Conservation (phyloP, 106 monocot species). For the Vanilla planifolia region DNA sequence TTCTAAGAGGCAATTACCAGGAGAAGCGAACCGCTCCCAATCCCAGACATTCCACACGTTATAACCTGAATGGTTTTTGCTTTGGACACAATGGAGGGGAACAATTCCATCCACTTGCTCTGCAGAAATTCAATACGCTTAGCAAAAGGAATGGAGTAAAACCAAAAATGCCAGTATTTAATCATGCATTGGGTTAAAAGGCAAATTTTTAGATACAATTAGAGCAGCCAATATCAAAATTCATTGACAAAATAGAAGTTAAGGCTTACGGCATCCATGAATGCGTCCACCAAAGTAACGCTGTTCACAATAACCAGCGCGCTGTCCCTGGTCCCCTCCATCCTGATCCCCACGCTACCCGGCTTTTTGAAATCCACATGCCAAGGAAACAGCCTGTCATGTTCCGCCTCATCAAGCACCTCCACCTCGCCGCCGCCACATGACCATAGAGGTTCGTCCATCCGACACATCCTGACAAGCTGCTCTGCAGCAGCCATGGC, state of each 20-base stretch:
- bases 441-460: conserved; percentile 60
- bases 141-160: too few relatives aligned
- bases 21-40: conserved; percentile 73
- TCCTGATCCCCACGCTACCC: conserved; percentile 21
- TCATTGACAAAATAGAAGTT: not conserved
- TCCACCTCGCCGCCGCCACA: conserved; percentile 17
- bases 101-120: conserved; percentile 95
- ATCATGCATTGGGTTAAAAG: too few relatives aligned
- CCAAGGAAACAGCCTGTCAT: conserved; percentile 54
- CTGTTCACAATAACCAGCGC: conserved; percentile 89
- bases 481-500: conserved; percentile 67
- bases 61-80: conserved; percentile 85
- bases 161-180: too few relatives aligned
- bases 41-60: conserved; percentile 49
- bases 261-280: conserved; percentile 71
- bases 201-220: too few relatives aligned
- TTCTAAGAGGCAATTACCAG: conserved; percentile 68
- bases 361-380: conserved; percentile 43
- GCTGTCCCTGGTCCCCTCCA: conserved; percentile 63
- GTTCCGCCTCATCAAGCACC: conserved; percentile 53
- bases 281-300: conserved; percentile 84
- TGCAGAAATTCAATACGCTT: conserved; percentile 16
- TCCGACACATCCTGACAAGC: conserved; percentile 42
- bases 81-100: conserved; percentile 74
- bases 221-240: conserved; percentile 1